phyloP scores from a whole-genome alignment of 768 basidiomycete genomes.

The Termitomyces sp. region DNA sequence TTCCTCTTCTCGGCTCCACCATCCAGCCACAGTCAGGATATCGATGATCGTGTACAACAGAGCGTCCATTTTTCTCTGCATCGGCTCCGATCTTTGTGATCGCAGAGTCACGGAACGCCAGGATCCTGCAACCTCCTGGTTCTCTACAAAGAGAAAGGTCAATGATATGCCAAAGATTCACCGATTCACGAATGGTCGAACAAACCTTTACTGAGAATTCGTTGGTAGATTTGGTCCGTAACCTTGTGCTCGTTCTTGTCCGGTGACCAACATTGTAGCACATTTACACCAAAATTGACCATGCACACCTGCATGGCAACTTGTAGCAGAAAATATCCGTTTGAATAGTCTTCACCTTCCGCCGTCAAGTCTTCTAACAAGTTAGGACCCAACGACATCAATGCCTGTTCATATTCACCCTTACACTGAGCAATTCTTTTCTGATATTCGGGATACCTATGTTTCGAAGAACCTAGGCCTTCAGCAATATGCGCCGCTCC shows the following conservation, averaged over 20 bases:
- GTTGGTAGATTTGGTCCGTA: slow-evolving; percentile 31
- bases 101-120: slow-evolving; percentile 54
- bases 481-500: slow-evolving; percentile 49
- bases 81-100: slow-evolving; percentile 26
- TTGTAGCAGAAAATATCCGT: slow-evolving; percentile 18
- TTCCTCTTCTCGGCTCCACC: neutral
- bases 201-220: slow-evolving; percentile 42
- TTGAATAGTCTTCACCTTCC: neutral
- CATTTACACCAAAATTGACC: slow-evolving; percentile 28
- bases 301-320: slow-evolving; percentile 32
- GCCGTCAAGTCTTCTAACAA: slow-evolving; percentile 22
- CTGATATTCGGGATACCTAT: slow-evolving; percentile 18
- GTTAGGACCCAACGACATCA: slow-evolving; percentile 37
- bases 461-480: slow-evolving; percentile 26
- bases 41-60: slow-evolving; percentile 6
- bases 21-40: slow-evolving; percentile 12
- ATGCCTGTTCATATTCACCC: slow-evolving; percentile 17
- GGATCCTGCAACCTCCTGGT: slow-evolving; percentile 48
- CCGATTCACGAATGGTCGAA: neutral
- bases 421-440: slow-evolving; percentile 15
- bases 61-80: slow-evolving; percentile 24
- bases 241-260: slow-evolving; percentile 27
- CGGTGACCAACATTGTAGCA: slow-evolving; percentile 32
- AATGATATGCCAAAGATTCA: neutral
- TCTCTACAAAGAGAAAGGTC: slow-evolving; percentile 26